These are phyloP conservation scores for Kuraishia hungarica DNA, from an alignment of 805 yeast genomes.

Conservation along the genomic window DNA sequence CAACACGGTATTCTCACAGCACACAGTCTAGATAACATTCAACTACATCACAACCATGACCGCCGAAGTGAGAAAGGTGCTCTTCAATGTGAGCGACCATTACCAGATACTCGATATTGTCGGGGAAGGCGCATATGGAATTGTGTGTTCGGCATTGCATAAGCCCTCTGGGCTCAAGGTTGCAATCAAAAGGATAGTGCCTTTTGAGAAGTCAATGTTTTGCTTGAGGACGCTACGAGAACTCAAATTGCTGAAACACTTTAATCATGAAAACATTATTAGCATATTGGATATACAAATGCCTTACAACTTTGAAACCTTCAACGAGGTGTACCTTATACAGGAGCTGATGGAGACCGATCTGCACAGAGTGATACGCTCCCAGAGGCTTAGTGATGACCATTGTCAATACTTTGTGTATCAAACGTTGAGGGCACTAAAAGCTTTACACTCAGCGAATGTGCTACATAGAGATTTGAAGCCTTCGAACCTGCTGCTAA, in stretches of 20 bases:
- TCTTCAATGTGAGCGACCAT: constrained; percentile 83
- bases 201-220: constrained; percentile 83
- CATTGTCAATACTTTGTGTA: constrained; percentile 91
- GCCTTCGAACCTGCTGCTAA: constrained; percentile 65
- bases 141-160: constrained; percentile 85
- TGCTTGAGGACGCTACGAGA: constrained; percentile 87
- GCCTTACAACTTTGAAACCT: constrained; percentile 66
- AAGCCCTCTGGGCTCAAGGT: constrained; percentile 80
- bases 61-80: constrained; percentile 11
- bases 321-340: constrained; percentile 81
- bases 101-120: constrained; percentile 79
- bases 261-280: constrained; percentile 90
- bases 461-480: constrained; percentile 90
- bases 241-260: constrained; percentile 79
- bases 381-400: constrained; percentile 81
- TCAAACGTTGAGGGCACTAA: constrained; percentile 84
- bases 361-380: constrained; percentile 68
- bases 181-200: constrained; percentile 93
- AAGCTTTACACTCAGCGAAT: constrained; percentile 88
- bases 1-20: neutral
- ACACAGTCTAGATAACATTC: neutral
- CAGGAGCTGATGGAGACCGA: constrained; percentile 89
- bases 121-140: constrained; percentile 96
- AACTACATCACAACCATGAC: neutral
- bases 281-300: constrained; percentile 83